Evolutionary conservation across 129 eudicot genomes (phyloP).

Genomic region (Flaveria robusta): DNA sequence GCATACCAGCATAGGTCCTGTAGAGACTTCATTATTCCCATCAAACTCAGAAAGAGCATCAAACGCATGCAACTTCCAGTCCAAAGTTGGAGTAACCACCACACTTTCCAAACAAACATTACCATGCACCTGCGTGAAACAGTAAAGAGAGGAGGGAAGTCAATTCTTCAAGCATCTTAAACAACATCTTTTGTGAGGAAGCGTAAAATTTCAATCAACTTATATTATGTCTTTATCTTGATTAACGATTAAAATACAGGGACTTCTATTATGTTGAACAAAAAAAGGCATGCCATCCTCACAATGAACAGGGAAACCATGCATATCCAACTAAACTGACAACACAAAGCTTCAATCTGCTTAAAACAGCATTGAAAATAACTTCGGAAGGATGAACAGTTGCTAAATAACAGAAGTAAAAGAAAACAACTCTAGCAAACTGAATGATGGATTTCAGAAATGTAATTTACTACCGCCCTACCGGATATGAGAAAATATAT

Average conservation of each 20-base stretch:
- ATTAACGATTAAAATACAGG: background rate
- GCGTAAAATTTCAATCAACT: constrained; percentile 1
- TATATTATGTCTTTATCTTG: background rate
- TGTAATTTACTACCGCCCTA: background rate
- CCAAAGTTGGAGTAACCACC: constrained; percentile 93
- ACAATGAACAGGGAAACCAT: background rate
- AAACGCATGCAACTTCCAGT: constrained; percentile 98
- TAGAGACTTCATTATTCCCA: constrained; percentile 73
- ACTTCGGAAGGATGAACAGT: background rate
- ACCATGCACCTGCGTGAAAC: constrained; percentile 74
- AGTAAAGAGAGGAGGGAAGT: constrained; percentile 4
- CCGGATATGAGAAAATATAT: constrained; percentile 10
- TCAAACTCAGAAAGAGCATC: constrained; percentile 94
- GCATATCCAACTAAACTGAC: constrained; percentile 20
- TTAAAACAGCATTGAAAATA: background rate
- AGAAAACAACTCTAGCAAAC: constrained; percentile 5
- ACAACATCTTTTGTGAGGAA: background rate
- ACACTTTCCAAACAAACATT: constrained; percentile 98
- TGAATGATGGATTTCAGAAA: constrained; percentile 9
- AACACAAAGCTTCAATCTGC: background rate
- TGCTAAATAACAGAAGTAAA: constrained; percentile 10
- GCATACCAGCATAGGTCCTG: constrained; percentile 90
- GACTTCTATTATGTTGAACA: background rate
- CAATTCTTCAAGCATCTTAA: constrained; percentile 27
- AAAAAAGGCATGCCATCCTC: background rate